Percentiles rank a stretch among this genome's conserved stretches.
phyloP scores from a whole-genome alignment of 2,329 filamentous ascomycete genomes.

The Colletotrichum chrysophilum region DNA sequence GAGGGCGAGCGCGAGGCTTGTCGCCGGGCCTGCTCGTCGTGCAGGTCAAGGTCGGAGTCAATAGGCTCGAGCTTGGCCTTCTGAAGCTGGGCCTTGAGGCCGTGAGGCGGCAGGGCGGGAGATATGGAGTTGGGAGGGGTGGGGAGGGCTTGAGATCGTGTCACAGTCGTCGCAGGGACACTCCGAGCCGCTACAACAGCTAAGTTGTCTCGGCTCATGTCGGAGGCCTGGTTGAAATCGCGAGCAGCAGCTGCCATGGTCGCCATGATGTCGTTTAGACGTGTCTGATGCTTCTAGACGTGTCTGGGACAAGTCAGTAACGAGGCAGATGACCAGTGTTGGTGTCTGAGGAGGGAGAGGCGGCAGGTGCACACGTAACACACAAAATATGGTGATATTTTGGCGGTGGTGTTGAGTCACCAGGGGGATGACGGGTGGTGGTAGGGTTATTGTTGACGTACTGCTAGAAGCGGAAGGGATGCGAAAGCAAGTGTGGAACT shows the following conservation, averaged over 20 bases:
- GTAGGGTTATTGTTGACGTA: constrained; percentile 18
- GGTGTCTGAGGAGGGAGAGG: neutral
- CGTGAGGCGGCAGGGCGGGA: constrained; percentile 82
- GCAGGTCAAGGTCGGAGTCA: constrained; percentile 88
- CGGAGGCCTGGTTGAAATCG: constrained; percentile 68
- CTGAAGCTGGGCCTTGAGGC: constrained; percentile 72
- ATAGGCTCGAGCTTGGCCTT: constrained; percentile 66
- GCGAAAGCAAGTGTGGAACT: constrained; percentile 25
- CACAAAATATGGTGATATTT: neutral
- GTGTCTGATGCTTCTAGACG: constrained; percentile 49
- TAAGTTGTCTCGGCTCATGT: constrained; percentile 70
- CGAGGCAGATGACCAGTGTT: constrained; percentile 11
- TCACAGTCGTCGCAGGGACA: constrained; percentile 61
- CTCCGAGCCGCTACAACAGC: constrained; percentile 73
- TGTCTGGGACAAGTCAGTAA: constrained; percentile 33
- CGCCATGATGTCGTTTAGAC: constrained; percentile 57
- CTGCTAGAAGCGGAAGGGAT: constrained; percentile 29
- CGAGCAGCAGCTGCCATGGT: constrained; percentile 70
- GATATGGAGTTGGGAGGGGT: constrained; percentile 97
- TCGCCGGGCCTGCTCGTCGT: constrained; percentile 44
- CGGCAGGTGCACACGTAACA: neutral
- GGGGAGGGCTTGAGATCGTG: constrained; percentile 71
- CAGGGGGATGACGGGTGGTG: neutral
- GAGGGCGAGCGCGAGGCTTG: constrained; percentile 48
- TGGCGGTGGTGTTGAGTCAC: constrained; percentile 20